phyloP scores from a whole-genome alignment of 2,329 filamentous ascomycete species.

The Cladosporium colombiae region DNA sequence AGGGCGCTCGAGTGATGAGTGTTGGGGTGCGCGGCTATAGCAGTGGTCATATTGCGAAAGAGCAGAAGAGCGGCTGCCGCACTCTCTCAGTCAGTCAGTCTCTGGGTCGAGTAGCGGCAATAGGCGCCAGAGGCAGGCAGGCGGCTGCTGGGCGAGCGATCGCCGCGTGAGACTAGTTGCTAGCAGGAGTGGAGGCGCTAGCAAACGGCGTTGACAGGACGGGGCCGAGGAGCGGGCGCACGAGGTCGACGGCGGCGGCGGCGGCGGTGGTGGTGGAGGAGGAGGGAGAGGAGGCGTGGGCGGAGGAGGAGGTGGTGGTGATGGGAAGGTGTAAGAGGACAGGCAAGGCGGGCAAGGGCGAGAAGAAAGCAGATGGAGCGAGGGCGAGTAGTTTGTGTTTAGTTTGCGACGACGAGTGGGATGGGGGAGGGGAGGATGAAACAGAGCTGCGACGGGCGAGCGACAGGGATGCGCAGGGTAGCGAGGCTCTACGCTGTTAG shows the following conservation, averaged over 20 bases:
- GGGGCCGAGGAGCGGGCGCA: conserved; percentile 15
- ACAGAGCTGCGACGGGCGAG: conserved; percentile 1
- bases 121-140: conserved; percentile 14
- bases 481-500: neutral
- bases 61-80: neutral
- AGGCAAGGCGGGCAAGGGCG: neutral
- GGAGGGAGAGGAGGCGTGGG: neutral
- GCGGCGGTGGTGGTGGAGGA: conserved; percentile 8
- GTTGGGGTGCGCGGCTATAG: conserved; percentile 46
- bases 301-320: neutral
- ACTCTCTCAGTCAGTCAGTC: neutral
- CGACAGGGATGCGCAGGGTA: conserved; percentile 1
- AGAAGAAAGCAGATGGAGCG: neutral
- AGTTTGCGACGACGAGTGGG: conserved; percentile 9
- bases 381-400: neutral
- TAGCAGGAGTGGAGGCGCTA: conserved; percentile 17
- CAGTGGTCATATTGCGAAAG: conserved; percentile 44
- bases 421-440: conserved; percentile 9
- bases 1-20: conserved; percentile 42
- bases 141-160: neutral
- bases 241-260: neutral
- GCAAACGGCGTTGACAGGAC: conserved; percentile 19
- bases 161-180: conserved; percentile 15
- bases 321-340: neutral
- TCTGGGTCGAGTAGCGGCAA: conserved; percentile 11